A percentile compares a stretch with the other conserved stretches of the same genome.
phyloP scores from a whole-genome alignment of 805 yeast genomes.

The Suhomyces sp. region DNA sequence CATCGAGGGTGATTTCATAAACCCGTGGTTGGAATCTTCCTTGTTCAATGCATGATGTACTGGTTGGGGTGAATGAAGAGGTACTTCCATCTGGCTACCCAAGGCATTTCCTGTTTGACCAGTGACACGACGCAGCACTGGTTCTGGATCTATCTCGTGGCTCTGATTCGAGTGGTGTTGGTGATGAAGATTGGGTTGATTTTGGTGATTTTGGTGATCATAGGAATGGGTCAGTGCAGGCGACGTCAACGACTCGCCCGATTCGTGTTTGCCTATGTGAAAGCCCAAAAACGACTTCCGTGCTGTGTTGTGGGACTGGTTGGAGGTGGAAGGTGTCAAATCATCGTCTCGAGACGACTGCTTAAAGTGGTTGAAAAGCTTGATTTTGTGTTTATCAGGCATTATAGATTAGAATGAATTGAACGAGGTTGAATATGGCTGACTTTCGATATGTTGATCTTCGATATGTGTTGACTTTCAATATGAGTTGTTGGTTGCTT shows the following conservation, averaged over 20 bases:
- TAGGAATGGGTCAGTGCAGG: conserved; percentile 35
- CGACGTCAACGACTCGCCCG: conserved; percentile 32
- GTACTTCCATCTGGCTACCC: neutral
- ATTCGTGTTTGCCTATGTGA: conserved; percentile 41
- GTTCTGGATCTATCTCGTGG: neutral
- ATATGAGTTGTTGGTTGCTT: neutral
- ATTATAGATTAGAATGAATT: conserved; percentile 12
- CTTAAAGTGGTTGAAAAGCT: conserved; percentile 39
- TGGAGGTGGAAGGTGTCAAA: conserved; percentile 30
- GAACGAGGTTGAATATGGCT: neutral
- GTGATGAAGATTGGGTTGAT: conserved; percentile 1
- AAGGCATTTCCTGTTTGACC: neutral
- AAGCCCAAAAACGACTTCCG: conserved; percentile 38
- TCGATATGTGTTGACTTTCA: neutral
- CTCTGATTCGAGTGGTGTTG: conserved; percentile 4
- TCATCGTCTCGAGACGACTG: conserved; percentile 19
- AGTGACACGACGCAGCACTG: neutral
- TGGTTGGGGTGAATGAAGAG: conserved; percentile 10
- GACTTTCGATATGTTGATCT: no score
- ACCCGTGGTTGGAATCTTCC: conserved; percentile 24
- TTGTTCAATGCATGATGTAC: conserved; percentile 7
- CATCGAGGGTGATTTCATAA: conserved; percentile 50
- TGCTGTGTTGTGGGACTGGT: conserved; percentile 19
- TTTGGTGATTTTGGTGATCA: conserved; percentile 16
- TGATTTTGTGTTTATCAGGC: conserved; percentile 45